Evolutionary conservation across 768 basidiomycete species (phyloP), one percentile per base, ranked within the genome.

Genomic region (Mycena amicta): DNA sequence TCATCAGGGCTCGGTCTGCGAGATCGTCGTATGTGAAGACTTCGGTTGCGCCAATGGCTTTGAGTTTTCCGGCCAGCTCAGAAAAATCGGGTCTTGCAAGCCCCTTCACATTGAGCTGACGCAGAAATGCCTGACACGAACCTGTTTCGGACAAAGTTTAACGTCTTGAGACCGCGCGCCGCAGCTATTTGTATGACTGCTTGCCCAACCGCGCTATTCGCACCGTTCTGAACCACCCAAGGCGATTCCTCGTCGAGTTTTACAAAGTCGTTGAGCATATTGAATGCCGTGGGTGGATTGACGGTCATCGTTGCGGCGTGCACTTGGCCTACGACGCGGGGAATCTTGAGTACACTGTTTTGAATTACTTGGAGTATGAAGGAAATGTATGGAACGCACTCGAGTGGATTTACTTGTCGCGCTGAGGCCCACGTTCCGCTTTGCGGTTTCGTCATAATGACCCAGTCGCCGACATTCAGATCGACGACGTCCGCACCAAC

Each of bases 191-290:
- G 92, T 50, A 94, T 91, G 23, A 93, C 89, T 0, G 87, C 86
- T 76, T 94, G 90, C 13, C 93, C 93, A 15, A 90, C 92, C 20
- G 90, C 89, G 63, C 89, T 89, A 65, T 95, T 95, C 20, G 86
- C 87, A 26, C 91, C 93, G 60, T 94, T 95, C 71, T 95, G 93
- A 12, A 95, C 69, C 16, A 95, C 78, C 88, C 88, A 94, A n/a
- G n/a, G n/a, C 47, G 92, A 89, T 3, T 88, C 92, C 49, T 80
- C 76, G 51, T 82, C 61, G 41, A 93, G 79, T 31, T 77, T 64
- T 5, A 85, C 80, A 70, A 87, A 93, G 55, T 89, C 83, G 30
- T 79, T 79, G 11, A 95, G 80, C 87, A 95, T 90, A 65, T 89
- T 88, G 61, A 87, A 87, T 1, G 93, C 93, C 0, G 93, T 92